A percentile compares a stretch with the other conserved stretches of the same genome.
Conservation (phyloP, 2,329 filamentous ascomycete genomes). For the Beauveria sp. region DNA sequence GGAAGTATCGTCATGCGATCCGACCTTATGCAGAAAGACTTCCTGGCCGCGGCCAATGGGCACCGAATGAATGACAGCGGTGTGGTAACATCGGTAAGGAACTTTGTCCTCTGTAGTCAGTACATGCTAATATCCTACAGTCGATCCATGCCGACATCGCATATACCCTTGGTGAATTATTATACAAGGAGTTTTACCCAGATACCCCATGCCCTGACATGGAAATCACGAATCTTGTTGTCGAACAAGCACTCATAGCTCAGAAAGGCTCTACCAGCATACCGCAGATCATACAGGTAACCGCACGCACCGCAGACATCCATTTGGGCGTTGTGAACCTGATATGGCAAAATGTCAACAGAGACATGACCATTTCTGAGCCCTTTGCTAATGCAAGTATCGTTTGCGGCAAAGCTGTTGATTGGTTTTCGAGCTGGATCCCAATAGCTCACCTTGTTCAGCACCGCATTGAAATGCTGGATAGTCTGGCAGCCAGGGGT, state of each 20-base stretch:
- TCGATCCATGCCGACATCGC: conserved; percentile 50
- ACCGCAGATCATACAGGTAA: conserved; percentile 26
- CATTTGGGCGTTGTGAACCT: conserved; percentile 36
- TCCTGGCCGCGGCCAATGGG: not conserved
- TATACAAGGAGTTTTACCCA: conserved; percentile 55
- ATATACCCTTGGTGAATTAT: conserved; percentile 53
- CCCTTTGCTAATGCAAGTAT: conserved; percentile 14
- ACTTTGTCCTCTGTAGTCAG: not conserved
- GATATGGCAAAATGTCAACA: conserved; percentile 16
- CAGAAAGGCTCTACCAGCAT: conserved; percentile 18
- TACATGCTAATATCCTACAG: conserved; percentile 1
- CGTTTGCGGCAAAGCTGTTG: conserved; percentile 41
- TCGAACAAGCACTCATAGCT: conserved; percentile 42
- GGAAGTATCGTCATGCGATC: conserved; percentile 9
- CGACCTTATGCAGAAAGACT: not conserved
- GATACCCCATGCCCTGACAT: conserved; percentile 47
- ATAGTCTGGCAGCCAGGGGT: conserved; percentile 23
- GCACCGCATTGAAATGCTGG: conserved; percentile 32
- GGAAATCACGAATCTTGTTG: conserved; percentile 61
- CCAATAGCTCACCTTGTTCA: conserved; percentile 48
- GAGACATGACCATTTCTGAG: conserved; percentile 3
- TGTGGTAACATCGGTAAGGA: conserved; percentile 37
- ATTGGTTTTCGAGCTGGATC: conserved; percentile 48
- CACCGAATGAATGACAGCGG: conserved; percentile 17
- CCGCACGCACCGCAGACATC: conserved; percentile 31